Base-by-base conservation (phyloP, 108 stramenopile species). In the Schizochytrium sp. region DNA sequence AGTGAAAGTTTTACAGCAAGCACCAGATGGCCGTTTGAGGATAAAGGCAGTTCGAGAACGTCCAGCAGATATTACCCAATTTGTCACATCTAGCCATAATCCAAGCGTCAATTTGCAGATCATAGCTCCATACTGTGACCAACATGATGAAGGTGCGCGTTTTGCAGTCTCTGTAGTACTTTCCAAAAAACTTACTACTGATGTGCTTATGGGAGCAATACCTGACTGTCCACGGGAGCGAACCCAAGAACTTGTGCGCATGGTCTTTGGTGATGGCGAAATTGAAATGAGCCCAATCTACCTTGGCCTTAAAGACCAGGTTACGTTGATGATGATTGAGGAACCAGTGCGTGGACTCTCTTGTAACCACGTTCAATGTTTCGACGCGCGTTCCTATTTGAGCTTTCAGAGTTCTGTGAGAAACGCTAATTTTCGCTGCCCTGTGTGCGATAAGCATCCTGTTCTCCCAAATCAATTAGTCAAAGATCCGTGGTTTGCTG, bases 201-300 rank as follows among this genome's bases (percentile, higher is more conserved):
- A 12, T 38, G 28, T 2, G 64, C 7, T 69, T 15, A 44, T 69
- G 64, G 64, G 5, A 7, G 7, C 1, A 15, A 12, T 69, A 10
- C 1, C 64, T 38, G 8, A 38, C 10, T 8, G 7, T 2, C 15
- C 64, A 0, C 44, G 28, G 19, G 64, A 69, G 0, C 64, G 28
- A 38, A 44, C 64, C 2, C 64, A 44, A 38, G 28, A 69, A 3
- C 64, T 69, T 44, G 64, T 69, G 19, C 12, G 12, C 5, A 44
- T 44, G 42, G 64, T 69, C 64, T 69, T 69, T 69, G 64, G 64
- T 8, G 64, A 69, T 44, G 64, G 64, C 64, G 64, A 69, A 38
- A 69, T 69, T 15, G 64, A 69, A 44, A 69, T 69, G 64, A 44
- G 64, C 64, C 64, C 10, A 7, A 44, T 69, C 64, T 12, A 38